Conservation (phyloP, 2,329 filamentous ascomycete species). For the Penicillium thymicola region DNA sequence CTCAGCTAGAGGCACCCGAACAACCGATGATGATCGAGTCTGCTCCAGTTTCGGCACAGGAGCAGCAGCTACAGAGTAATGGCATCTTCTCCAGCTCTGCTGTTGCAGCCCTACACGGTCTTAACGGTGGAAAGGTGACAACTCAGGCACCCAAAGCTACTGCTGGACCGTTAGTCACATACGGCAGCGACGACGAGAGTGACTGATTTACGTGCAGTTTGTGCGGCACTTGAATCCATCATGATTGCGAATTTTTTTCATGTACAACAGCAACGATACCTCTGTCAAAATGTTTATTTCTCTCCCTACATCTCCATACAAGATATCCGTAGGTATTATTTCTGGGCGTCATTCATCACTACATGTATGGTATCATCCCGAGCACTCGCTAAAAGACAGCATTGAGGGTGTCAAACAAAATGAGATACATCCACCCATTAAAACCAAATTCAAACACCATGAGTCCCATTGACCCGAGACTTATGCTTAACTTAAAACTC, state of each 20-base stretch:
- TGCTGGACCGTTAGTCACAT: conserved; percentile 75
- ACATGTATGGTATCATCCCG: conserved; percentile 15
- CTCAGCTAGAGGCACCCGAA: conserved; percentile 54
- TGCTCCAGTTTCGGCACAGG: conserved; percentile 29
- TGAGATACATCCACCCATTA: conserved; percentile 1
- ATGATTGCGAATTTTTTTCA: conserved; percentile 14
- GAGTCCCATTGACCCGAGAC: conserved; percentile 9
- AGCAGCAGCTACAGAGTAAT: conserved; percentile 38
- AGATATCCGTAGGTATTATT: conserved; percentile 7
- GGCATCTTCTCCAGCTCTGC: conserved; percentile 82
- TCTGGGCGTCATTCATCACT: conserved; percentile 17
- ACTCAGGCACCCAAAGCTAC: conserved; percentile 39
- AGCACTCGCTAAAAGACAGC: conserved; percentile 17
- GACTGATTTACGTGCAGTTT: conserved; percentile 40
- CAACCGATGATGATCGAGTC: conserved; percentile 48
- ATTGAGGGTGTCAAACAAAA: conserved; percentile 14
- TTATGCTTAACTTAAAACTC: conserved; percentile 1
- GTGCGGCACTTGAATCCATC: conserved; percentile 4
- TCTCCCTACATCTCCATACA: conserved; percentile 5
- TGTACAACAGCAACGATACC: conserved; percentile 39
- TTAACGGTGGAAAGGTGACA: conserved; percentile 42
- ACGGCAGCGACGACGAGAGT: conserved; percentile 84
- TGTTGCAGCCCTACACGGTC: conserved; percentile 69
- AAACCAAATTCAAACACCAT: conserved; percentile 10
- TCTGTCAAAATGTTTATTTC: conserved; percentile 15